Evolutionary conservation across 1,284 basidiomycete species (phyloP).

Genomic region (Taiwanofungus camphoratus): DNA sequence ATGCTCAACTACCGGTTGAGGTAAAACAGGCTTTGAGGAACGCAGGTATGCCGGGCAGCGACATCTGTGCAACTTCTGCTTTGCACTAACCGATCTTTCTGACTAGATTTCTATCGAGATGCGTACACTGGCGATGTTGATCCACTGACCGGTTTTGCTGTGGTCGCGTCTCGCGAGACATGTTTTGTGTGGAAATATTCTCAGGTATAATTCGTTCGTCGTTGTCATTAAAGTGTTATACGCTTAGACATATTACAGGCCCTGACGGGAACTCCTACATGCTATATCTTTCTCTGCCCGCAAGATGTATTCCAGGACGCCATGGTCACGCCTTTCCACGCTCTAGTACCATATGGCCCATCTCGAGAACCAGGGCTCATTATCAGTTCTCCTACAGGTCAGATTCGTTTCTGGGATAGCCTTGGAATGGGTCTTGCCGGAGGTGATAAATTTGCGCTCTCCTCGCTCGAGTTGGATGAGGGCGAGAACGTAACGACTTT

Average conservation of each 20-base stretch:
- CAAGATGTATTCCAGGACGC: slow-evolving; percentile 31
- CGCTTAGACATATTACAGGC: slow-evolving; percentile 32
- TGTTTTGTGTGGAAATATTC: slow-evolving; percentile 82
- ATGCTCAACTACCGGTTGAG: slow-evolving; percentile 66
- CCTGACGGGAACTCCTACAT: slow-evolving; percentile 63
- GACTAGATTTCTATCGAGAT: slow-evolving; percentile 67
- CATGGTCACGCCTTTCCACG: slow-evolving; percentile 53
- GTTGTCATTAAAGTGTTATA: too few species aligned
- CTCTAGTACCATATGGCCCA: slow-evolving; percentile 62
- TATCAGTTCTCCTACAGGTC: slow-evolving; percentile 57
- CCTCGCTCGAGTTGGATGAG: slow-evolving; percentile 44
- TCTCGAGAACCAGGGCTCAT: slow-evolving; percentile 75
- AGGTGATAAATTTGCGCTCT: slow-evolving; percentile 59
- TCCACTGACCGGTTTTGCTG: slow-evolving; percentile 62
- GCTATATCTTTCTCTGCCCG: slow-evolving; percentile 76
- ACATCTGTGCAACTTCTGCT: not conserved
- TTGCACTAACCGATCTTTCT: too few species aligned
- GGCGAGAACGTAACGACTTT: slow-evolving; percentile 63
- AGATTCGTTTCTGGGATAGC: slow-evolving; percentile 74
- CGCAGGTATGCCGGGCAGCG: slow-evolving; percentile 59
- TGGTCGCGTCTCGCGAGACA: slow-evolving; percentile 63
- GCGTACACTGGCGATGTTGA: slow-evolving; percentile 69
- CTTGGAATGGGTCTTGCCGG: slow-evolving; percentile 77
- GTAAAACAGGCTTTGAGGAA: slow-evolving; percentile 64
- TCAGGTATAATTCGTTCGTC: slow-evolving; percentile 37